Evolutionary conservation across 78 protist genomes (phyloP), one percentile per base, ranked within the genome.

Genomic region (Planoprotostelium fungivorum): DNA sequence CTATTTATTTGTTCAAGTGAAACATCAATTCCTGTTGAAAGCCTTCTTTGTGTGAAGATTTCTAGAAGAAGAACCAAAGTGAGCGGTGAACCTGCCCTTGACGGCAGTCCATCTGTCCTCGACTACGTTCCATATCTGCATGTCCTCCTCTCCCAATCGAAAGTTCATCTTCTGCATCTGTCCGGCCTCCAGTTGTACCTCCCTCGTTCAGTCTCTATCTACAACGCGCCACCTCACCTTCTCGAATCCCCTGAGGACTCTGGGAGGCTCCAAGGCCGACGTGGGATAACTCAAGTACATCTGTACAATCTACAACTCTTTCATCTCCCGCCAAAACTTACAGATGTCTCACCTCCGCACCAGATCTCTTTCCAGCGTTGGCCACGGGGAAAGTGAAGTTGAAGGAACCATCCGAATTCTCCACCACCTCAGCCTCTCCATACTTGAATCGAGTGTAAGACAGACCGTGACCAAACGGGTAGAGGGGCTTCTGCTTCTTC

Each of bases 391-490:
- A 5, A 25, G 5, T 51, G 31, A 51, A 5, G 73, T 5, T 51
- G 16, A 51, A 5, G 73, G 5, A 25, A 51, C 73, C 73, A 16
- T 16, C 73, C n/a, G n/a, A n/a, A 16, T 51, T 16, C 16, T 51
- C 31, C 73, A 51, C 73, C 31, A 16, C 73, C 5, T 25, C 73
- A 25, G 73, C 73, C 73, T 5, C 73, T 5, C 73, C 73, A 16
- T 93, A 95, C 29, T 29, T 36, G 38, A 95, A 95, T 0, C 29
- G 23, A 35, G 96, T 93, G 90, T 95, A 95, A 25, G 90, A 84
- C 29, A 93, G 93, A 36, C 97, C 97, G 39, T 86, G 86, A 23
- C 97, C 97, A 63, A 95, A 95, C 36, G 88, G 84, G 83, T 88
- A 93, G 1, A 93, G 86, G n/a, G 95, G 95, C 73, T 51, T 51